A percentile compares a stretch with the other conserved stretches of the same genome.
Conservation (phyloP, 257 asterid genomes). For the Primulina eburnea region DNA sequence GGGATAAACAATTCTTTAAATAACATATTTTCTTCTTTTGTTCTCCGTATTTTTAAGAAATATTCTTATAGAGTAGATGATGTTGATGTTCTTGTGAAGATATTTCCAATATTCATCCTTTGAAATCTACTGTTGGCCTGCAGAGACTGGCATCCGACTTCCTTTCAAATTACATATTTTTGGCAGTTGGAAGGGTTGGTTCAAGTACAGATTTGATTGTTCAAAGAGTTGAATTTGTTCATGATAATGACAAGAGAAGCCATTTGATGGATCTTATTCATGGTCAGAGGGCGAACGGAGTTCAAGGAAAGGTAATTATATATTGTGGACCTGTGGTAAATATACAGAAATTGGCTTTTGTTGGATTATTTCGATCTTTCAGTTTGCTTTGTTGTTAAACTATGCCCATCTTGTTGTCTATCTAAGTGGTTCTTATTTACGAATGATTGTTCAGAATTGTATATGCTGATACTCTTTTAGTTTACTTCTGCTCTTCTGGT, state of each 20-base stretch:
- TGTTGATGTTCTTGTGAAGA: not conserved
- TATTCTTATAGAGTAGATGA: conserved; percentile 7
- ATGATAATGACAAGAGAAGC: conserved; percentile 79
- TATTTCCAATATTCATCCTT: conserved; percentile 11
- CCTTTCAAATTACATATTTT: conserved; percentile 74
- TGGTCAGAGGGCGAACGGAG: conserved; percentile 62
- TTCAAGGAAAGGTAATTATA: conserved; percentile 55
- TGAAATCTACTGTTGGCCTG: conserved; percentile 29
- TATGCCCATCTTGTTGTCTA: too few relatives aligned
- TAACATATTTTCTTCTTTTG: not conserved
- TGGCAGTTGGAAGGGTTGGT: conserved; percentile 92
- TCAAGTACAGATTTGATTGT: conserved; percentile 82
- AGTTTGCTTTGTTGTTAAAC: too few relatives aligned
- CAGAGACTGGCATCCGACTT: conserved; percentile 94
- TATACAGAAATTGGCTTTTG: not conserved
- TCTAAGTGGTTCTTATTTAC: too few relatives aligned
- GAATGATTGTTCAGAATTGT: too few relatives aligned
- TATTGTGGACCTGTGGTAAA: conserved; percentile 18
- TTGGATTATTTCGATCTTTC: too few relatives aligned
- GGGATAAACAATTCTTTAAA: not conserved
- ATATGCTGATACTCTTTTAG: too few relatives aligned
- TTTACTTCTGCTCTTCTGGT: too few relatives aligned
- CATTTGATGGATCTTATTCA: conserved; percentile 83
- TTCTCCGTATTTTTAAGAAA: conserved; percentile 4
- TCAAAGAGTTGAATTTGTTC: conserved; percentile 80